Percentiles rank a stretch among this genome's conserved stretches.
These are phyloP conservation scores for Phytophthora aleatoria DNA, from an alignment of 352 stramenopile genomes.

Conservation along the genomic window DNA sequence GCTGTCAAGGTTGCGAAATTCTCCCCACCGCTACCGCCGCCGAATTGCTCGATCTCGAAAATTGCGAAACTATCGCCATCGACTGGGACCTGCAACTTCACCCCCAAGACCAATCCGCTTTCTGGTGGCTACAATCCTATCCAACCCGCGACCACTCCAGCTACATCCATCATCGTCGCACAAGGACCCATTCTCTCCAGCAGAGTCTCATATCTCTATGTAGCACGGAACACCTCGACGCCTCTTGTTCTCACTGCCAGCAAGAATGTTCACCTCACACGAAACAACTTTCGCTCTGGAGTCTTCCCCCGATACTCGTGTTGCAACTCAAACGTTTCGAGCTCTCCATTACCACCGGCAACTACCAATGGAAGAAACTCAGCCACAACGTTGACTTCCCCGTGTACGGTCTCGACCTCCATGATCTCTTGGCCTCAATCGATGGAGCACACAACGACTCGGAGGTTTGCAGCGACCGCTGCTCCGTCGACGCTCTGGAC, in stretches of 20 bases:
- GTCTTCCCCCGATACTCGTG: constrained; percentile 57
- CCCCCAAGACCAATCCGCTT: too few species aligned
- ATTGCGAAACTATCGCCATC: too few species aligned
- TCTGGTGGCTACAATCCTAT: too few species aligned
- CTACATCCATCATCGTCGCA: too few species aligned
- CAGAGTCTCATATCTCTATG: too few species aligned
- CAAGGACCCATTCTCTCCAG: too few species aligned
- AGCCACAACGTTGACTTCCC: constrained; percentile 93
- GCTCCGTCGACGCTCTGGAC: constrained; percentile 14
- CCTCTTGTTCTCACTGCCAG: constrained; percentile 45
- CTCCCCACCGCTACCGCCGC: constrained; percentile 19
- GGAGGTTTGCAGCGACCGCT: constrained; percentile 11
- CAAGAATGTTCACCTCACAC: constrained; percentile 38
- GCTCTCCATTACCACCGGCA: constrained; percentile 8
- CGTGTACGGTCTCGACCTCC: constrained; percentile 86
- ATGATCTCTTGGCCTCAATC: constrained; percentile 35
- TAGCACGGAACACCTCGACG: constrained; percentile 13
- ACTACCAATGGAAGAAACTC: constrained; percentile 62
- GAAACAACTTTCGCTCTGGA: constrained; percentile 58
- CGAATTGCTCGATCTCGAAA: too few species aligned
- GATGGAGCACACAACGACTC: constrained; percentile 16
- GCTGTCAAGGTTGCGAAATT: constrained; percentile 60
- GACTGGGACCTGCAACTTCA: too few species aligned
- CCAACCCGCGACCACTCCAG: too few species aligned
- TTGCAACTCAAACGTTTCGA: constrained; percentile 78